A percentile compares a stretch with the other conserved stretches of the same genome.
phyloP scores from a whole-genome alignment of 2,329 filamentous ascomycete genomes.

The Pseudocercospora musae region DNA sequence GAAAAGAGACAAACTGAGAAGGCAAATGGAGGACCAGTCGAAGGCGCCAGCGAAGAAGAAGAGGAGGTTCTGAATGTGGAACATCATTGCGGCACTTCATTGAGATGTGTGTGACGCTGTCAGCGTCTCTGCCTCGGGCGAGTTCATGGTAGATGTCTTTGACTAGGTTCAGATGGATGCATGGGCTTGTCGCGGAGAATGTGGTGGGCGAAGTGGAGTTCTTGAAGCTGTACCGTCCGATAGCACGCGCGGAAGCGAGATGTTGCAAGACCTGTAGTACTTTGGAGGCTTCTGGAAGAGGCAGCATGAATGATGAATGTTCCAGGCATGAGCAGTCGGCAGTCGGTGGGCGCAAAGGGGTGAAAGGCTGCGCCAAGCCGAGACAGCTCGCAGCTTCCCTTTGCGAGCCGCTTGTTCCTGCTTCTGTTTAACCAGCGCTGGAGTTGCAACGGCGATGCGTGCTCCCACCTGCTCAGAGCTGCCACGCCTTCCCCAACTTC shows the following conservation, averaged over 20 bases:
- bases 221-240: too few relatives aligned
- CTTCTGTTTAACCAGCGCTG: background rate
- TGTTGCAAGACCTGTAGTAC: background rate
- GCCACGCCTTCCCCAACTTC: background rate
- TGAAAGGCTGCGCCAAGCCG: background rate
- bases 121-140: background rate
- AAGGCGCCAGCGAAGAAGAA: conserved; percentile 57
- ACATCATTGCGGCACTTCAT: background rate
- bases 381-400: background rate
- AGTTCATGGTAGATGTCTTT: background rate
- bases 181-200: too few relatives aligned
- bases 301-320: too few relatives aligned
- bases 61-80: conserved; percentile 47
- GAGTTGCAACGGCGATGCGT: conserved; percentile 1
- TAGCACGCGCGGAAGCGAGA: too few relatives aligned
- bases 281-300: too few relatives aligned
- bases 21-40: conserved; percentile 49
- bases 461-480: background rate
- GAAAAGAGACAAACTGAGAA: conserved; percentile 56
- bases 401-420: background rate
- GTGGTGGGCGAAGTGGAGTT: too few relatives aligned
- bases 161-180: too few relatives aligned
- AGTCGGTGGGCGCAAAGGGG: background rate
- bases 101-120: background rate
- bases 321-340: background rate